Conservation (phyloP, 768 basidiomycete genomes). For the Cystobasidium ongulense region DNA sequence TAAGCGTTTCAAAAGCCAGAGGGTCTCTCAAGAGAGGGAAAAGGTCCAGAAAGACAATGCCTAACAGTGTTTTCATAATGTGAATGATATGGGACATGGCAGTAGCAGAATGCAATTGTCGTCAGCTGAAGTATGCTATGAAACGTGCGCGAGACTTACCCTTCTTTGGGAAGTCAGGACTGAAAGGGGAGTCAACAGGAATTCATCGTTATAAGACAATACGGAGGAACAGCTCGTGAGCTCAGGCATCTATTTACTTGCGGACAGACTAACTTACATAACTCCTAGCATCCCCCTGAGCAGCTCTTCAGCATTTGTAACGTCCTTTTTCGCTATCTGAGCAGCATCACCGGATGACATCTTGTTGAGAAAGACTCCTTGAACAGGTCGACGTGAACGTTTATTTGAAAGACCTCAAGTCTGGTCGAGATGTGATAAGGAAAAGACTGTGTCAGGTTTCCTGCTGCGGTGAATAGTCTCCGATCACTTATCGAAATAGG, state of each 20-base stretch:
- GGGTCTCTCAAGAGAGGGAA: constrained; percentile 86
- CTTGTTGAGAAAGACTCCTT: neutral
- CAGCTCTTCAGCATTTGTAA: constrained; percentile 9
- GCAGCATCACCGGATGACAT: neutral
- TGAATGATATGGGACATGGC: constrained; percentile 46
- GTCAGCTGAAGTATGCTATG: neutral
- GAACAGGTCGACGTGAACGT: neutral
- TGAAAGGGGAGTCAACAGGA: neutral
- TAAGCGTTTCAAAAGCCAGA: constrained; percentile 64
- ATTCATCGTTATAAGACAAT: neutral
- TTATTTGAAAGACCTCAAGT: neutral
- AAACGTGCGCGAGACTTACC: neutral
- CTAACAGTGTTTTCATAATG: constrained; percentile 43
- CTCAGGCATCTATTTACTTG: neutral
- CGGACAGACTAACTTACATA: neutral
- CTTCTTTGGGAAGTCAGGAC: constrained; percentile 31
- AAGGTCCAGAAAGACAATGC: constrained; percentile 85
- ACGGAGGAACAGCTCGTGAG: neutral
- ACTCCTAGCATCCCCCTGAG: constrained; percentile 21
- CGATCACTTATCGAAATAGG: neutral
- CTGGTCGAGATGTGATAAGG: neutral
- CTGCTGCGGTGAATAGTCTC: neutral
- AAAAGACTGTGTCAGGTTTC: neutral
- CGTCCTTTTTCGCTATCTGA: constrained; percentile 9
- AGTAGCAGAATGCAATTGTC: neutral